These are phyloP conservation scores for Chaetomium sp. DNA, from an alignment of 2,329 filamentous ascomycete genomes.

Conservation along the genomic window DNA sequence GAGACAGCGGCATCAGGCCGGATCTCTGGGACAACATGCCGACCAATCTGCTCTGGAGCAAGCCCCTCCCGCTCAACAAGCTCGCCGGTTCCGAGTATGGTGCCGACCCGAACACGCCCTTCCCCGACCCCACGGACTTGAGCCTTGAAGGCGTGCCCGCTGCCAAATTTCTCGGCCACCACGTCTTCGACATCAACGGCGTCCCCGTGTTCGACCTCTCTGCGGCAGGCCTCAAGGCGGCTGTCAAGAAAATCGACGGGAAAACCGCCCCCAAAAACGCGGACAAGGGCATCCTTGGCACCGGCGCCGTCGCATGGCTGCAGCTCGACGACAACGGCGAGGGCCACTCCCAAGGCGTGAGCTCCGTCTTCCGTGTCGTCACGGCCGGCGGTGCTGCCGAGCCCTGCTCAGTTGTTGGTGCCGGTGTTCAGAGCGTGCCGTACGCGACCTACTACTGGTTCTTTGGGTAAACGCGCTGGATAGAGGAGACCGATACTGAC, in stretches of 20 bases:
- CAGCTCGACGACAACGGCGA: slow-evolving; percentile 43
- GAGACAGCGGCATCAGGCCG: slow-evolving; percentile 42
- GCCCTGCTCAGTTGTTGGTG: slow-evolving; percentile 47
- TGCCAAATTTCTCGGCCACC: slow-evolving; percentile 59
- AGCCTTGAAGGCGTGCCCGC: slow-evolving; percentile 39
- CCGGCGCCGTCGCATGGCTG: slow-evolving; percentile 60
- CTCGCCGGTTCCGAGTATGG: slow-evolving; percentile 42
- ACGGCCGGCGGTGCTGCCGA: slow-evolving; percentile 55
- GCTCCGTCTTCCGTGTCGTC: slow-evolving; percentile 56
- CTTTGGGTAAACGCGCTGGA: slow-evolving; percentile 39
- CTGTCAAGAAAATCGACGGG: slow-evolving; percentile 51
- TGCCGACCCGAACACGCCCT: slow-evolving; percentile 51
- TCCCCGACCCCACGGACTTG: slow-evolving; percentile 45
- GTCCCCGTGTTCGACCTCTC: slow-evolving; percentile 63
- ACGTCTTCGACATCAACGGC: slow-evolving; percentile 63
- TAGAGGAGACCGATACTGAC: not conserved
- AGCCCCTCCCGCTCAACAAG: slow-evolving; percentile 52
- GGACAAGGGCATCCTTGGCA: slow-evolving; percentile 49
- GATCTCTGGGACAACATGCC: slow-evolving; percentile 47
- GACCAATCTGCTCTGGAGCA: slow-evolving; percentile 44
- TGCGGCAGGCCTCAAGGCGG: slow-evolving; percentile 45
- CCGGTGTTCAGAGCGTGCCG: slow-evolving; percentile 52
- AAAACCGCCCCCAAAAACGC: slow-evolving; percentile 56
- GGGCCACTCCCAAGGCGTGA: slow-evolving; percentile 45
- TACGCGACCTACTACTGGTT: slow-evolving; percentile 64